A percentile compares a stretch with the other conserved stretches of the same genome.
These are phyloP conservation scores for Podila horticola DNA, from an alignment of 192 early-diverging fungal species.

Conservation along the genomic window DNA sequence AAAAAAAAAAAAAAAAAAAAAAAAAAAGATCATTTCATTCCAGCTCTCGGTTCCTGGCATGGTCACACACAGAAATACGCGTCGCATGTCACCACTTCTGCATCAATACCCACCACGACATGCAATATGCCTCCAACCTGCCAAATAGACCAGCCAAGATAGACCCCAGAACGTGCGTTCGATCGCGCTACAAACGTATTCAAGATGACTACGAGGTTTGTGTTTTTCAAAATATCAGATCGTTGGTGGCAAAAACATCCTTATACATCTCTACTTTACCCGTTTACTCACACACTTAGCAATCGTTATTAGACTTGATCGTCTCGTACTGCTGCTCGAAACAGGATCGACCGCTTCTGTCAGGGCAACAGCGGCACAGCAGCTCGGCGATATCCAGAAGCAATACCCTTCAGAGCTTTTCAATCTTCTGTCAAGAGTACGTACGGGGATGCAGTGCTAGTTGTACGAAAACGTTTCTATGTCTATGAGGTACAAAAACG, in stretches of 20 bases:
- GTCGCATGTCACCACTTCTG: too few relatives aligned
- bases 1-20: neutral
- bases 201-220: too few relatives aligned
- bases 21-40: neutral
- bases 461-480: neutral
- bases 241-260: neutral
- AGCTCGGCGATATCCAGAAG: conserved; percentile 94
- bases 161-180: too few relatives aligned
- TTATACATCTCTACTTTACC: neutral
- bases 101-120: too few relatives aligned
- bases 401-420: conserved; percentile 95
- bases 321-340: conserved; percentile 92
- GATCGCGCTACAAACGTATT: too few relatives aligned
- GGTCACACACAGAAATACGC: too few relatives aligned
- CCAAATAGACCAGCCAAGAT: too few relatives aligned
- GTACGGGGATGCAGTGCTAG: conserved; percentile 15
- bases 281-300: neutral
- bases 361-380: conserved; percentile 90
- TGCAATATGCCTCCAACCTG: too few relatives aligned
- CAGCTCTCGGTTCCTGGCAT: too few relatives aligned
- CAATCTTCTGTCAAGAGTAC: conserved; percentile 80
- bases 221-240: neutral
- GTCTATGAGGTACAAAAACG: neutral
- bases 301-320: conserved; percentile 79
- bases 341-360: conserved; percentile 92